Evolutionary conservation across 75 land plant species (phyloP).

Genomic region (Larix kaempferi): DNA sequence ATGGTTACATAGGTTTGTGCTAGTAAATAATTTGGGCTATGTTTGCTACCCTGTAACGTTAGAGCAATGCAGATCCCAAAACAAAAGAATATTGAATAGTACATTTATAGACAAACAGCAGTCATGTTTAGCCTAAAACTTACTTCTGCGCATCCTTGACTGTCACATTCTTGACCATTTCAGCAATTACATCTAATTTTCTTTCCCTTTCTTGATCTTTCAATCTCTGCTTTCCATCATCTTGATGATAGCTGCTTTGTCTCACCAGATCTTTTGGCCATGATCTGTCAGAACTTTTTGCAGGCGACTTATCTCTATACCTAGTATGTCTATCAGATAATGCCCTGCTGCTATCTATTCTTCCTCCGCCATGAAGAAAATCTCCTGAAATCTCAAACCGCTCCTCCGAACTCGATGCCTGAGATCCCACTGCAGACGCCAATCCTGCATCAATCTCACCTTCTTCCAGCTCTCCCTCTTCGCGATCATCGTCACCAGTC

Average conservation of each 20-base stretch:
- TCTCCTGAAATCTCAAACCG: background rate
- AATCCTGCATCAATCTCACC: slow-evolving; percentile 76
- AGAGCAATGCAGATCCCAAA: background rate
- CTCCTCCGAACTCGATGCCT: slow-evolving; percentile 3
- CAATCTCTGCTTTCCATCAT: slow-evolving; percentile 12
- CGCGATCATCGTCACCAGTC: slow-evolving; percentile 32
- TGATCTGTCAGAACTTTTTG: background rate
- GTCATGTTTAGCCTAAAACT: slow-evolving; percentile 19
- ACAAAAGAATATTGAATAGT: background rate
- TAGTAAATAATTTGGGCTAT: background rate
- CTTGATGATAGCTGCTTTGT: background rate
- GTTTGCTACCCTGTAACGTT: slow-evolving; percentile 1
- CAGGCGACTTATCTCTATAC: background rate
- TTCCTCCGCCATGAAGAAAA: background rate
- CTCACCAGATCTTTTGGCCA: background rate
- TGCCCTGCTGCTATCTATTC: background rate
- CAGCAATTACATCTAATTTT: slow-evolving; percentile 20
- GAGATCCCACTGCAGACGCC: background rate
- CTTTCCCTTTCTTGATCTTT: slow-evolving; percentile 26
- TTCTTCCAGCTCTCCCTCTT: slow-evolving; percentile 92
- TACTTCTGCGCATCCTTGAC: slow-evolving; percentile 69
- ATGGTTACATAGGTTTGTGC: too few relatives aligned
- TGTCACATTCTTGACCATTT: slow-evolving; percentile 41
- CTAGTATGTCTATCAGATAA: background rate
- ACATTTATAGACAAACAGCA: background rate